Base-by-base conservation (phyloP, 768 basidiomycete genomes). In the Lepiota venenata region DNA sequence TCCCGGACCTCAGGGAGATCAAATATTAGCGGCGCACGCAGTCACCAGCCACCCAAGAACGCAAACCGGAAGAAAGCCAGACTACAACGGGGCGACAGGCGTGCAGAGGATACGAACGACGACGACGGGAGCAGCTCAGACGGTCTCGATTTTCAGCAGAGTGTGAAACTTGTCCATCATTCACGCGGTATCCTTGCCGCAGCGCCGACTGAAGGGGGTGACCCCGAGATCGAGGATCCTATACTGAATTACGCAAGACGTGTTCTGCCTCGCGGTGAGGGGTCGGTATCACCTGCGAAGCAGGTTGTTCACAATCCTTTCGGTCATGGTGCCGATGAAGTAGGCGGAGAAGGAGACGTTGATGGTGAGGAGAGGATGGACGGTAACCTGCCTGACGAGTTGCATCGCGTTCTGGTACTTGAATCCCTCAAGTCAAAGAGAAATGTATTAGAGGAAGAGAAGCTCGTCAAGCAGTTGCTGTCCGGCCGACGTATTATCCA, bases 391-490 rank as follows among this genome's bases (percentile, higher is more conserved):
- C 84, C 86, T 46, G 84, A 87, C 57, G 76, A 83, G 53, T 76
- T 91, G 60, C 83, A 74, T 59, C 75, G 75, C 62, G 75, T 88
- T 58, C 71, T 91, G 32, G 82, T 85, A 50, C 72, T 92, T 57
- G 79, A 83, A 37, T 70, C 80, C 8, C 64, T 70, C 41, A 69
- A 74, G 49, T 68, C 63, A 32, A 75, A 73, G 58, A 62, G 69
- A 60, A 74, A 66, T 58, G 69, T 68, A 56, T 61, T 60, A 11
- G 74, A 79, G 42, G 80, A 77, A 58, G 81, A 83, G 56, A 74
- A 71, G 61, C 65, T 91, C 20, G 82, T 84, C 37, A 77, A 81
- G 55, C 73, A 76, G 16, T 68, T 92, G 44, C 60, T 91, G 36
- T 83, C 84, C 62, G 85, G 88, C 29, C 66, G 69, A 52, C 75